These are phyloP conservation scores for Cladophialophora yegresii DNA, from an alignment of 2,329 filamentous ascomycete species.

Conservation along the genomic window DNA sequence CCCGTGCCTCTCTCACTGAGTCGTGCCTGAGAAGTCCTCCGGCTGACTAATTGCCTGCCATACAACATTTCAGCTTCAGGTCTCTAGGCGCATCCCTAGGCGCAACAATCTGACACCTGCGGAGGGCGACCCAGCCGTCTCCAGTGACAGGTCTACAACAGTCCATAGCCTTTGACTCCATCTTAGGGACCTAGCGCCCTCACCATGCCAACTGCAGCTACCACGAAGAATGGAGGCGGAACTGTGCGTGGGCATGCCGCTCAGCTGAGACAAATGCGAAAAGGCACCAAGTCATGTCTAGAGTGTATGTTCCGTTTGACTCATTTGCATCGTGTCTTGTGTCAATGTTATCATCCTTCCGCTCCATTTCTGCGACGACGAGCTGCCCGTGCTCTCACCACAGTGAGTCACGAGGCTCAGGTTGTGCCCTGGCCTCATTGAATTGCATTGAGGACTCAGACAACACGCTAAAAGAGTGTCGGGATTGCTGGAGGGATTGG, in stretches of 20 bases:
- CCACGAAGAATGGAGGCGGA: neutral
- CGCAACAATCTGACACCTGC: neutral
- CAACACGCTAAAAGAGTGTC: neutral
- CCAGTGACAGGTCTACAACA: neutral
- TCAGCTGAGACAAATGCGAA: constrained; percentile 30
- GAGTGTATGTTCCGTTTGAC: constrained; percentile 30
- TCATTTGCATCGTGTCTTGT: neutral
- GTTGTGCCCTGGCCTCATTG: neutral
- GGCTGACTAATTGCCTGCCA: neutral
- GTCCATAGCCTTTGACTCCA: neutral
- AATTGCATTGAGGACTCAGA: neutral
- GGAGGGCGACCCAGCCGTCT: neutral
- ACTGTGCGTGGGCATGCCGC: neutral
- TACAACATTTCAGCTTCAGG: neutral
- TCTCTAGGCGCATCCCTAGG: neutral
- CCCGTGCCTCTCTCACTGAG: neutral
- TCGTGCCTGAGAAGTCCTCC: neutral
- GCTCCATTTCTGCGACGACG: neutral
- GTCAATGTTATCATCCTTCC: neutral
- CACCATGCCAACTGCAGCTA: neutral
- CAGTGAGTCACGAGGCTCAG: neutral
- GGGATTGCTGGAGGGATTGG: too few relatives aligned
- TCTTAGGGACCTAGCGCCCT: too few relatives aligned
- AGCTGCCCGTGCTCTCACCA: neutral
- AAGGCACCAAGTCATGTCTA: constrained; percentile 35